Conservation (phyloP, 306 rosid genomes). For the Acacia confusa region DNA sequence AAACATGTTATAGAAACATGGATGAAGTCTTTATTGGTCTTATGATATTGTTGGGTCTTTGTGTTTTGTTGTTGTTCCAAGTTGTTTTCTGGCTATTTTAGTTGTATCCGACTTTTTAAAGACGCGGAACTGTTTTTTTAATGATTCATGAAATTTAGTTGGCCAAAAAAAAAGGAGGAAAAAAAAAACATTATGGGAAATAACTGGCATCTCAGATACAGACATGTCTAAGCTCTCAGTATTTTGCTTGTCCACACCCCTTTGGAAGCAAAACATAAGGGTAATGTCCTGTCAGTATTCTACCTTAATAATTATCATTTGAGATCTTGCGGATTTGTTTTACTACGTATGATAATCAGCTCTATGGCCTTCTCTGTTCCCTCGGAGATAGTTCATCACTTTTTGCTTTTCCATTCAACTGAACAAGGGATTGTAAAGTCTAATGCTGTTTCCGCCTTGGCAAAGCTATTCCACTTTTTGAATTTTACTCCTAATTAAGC, state of each 20-base stretch:
- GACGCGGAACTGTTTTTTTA: too few relatives aligned
- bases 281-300: neutral
- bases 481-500: constrained; percentile 3
- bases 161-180: too few relatives aligned
- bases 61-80: too few relatives aligned
- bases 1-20: too few relatives aligned
- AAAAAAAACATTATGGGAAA: too few relatives aligned
- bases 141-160: too few relatives aligned
- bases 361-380: constrained; percentile 39
- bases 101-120: too few relatives aligned
- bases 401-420: constrained; percentile 13
- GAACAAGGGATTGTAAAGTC: constrained; percentile 12
- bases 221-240: too few relatives aligned
- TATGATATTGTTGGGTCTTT: too few relatives aligned
- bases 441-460: neutral
- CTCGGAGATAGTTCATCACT: constrained; percentile 59
- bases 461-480: neutral
- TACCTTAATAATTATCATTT: constrained; percentile 8
- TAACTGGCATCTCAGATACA: too few relatives aligned
- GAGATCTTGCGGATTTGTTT: constrained; percentile 65
- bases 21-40: too few relatives aligned
- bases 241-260: constrained; percentile 1
- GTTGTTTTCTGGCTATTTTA: too few relatives aligned
- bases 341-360: constrained; percentile 23
- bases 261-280: constrained; percentile 11